Evolutionary conservation across 2,329 filamentous ascomycete species (phyloP).

Genomic region (Ophiosphaerella narmari): DNA sequence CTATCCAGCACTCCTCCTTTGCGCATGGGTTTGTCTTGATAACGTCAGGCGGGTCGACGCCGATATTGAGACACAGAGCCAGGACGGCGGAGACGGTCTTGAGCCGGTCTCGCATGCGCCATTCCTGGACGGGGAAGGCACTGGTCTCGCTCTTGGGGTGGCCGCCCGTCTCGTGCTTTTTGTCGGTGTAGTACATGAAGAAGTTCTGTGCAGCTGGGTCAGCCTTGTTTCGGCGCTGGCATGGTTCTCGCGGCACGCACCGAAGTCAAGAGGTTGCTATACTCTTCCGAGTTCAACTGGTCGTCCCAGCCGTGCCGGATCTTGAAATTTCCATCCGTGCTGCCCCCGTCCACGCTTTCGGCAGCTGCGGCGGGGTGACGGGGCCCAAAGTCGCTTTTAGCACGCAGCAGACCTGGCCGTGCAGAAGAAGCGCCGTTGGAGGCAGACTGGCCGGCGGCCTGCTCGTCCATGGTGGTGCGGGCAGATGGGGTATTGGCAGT

Average conservation of each 20-base stretch:
- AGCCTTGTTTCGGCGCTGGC: background rate
- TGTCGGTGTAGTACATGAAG: slow-evolving; percentile 99
- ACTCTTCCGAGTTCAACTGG: slow-evolving; percentile 88
- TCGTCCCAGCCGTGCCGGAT: slow-evolving; percentile 89
- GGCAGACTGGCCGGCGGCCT: slow-evolving; percentile 54
- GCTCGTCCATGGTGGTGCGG: slow-evolving; percentile 27
- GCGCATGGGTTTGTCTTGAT: slow-evolving; percentile 93
- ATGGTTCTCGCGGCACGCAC: slow-evolving; percentile 55
- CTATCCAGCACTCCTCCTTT: slow-evolving; percentile 95
- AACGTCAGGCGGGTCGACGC: slow-evolving; percentile 95
- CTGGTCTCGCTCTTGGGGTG: slow-evolving; percentile 70
- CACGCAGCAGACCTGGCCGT: slow-evolving; percentile 53
- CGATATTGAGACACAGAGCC: slow-evolving; percentile 94
- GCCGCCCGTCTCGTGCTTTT: slow-evolving; percentile 92
- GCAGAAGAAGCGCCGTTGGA: slow-evolving; percentile 53
- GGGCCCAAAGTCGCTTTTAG: slow-evolving; percentile 66
- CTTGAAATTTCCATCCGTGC: slow-evolving; percentile 58
- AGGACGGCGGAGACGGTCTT: slow-evolving; percentile 97
- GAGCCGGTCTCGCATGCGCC: slow-evolving; percentile 94
- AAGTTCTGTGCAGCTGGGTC: slow-evolving; percentile 68
- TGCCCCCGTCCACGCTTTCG: slow-evolving; percentile 46
- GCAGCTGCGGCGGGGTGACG: slow-evolving; percentile 31
- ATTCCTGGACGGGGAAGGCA: slow-evolving; percentile 74
- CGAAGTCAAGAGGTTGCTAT: slow-evolving; percentile 80
- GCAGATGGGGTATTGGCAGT: slow-evolving; percentile 19